Conservation (phyloP, 495 filamentous ascomycete species). For the Amniculicola lignicola region DNA sequence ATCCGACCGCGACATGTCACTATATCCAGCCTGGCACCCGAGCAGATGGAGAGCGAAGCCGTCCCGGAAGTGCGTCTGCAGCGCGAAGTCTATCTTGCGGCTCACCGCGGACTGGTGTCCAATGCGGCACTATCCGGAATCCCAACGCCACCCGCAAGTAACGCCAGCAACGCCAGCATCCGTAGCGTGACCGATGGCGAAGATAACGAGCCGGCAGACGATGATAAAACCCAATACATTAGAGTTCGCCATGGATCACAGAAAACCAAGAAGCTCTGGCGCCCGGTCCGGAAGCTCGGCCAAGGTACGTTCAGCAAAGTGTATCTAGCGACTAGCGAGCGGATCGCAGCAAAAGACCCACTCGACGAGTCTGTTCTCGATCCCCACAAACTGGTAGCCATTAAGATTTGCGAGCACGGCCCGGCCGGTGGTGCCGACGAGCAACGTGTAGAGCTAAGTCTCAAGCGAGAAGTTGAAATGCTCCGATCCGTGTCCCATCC, state of each 20-base stretch:
- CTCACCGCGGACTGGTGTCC: conserved; percentile 64
- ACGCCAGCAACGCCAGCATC: conserved; percentile 55
- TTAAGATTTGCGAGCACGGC: conserved; percentile 93
- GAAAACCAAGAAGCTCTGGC: conserved; percentile 61
- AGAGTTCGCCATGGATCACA: conserved; percentile 59
- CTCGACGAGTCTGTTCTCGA: conserved; percentile 44
- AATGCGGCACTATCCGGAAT: conserved; percentile 37
- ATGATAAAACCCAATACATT: conserved; percentile 57
- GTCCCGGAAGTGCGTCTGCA: conserved; percentile 53
- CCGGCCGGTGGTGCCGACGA: conserved; percentile 87
- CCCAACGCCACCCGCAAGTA: conserved; percentile 70
- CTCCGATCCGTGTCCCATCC: conserved; percentile 83
- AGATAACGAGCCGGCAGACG: conserved; percentile 46
- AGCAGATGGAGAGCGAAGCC: conserved; percentile 42
- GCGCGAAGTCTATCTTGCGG: conserved; percentile 75
- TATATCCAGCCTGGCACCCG: conserved; percentile 48
- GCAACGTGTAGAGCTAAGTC: conserved; percentile 81
- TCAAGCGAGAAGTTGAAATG: conserved; percentile 93
- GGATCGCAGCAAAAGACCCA: conserved; percentile 42
- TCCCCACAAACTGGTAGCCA: conserved; percentile 74
- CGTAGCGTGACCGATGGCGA: conserved; percentile 51
- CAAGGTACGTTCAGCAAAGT: conserved; percentile 96
- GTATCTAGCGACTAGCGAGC: conserved; percentile 70
- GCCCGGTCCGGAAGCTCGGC: conserved; percentile 74
- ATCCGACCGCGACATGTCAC: conserved; percentile 67